These are phyloP conservation scores for Hymenoscyphus fraxineus DNA, from an alignment of 2,329 filamentous ascomycete genomes.

Conservation along the genomic window DNA sequence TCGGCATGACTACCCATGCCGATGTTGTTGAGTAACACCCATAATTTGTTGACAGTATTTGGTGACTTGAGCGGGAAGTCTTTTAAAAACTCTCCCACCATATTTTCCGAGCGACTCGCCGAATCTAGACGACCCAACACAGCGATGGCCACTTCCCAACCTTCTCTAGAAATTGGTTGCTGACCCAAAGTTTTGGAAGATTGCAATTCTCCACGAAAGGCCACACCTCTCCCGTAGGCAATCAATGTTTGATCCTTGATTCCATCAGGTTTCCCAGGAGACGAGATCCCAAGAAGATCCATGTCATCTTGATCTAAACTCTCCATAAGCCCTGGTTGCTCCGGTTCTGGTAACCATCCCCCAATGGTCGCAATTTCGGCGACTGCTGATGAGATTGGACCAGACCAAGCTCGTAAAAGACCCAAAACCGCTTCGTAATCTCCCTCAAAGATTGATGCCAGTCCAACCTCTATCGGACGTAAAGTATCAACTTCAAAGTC, in stretches of 20 bases:
- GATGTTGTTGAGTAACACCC: constrained; percentile 71
- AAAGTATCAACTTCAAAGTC: constrained; percentile 75
- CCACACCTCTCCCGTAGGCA: constrained; percentile 67
- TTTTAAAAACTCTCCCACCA: constrained; percentile 67
- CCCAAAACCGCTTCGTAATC: constrained; percentile 73
- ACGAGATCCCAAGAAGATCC: constrained; percentile 68
- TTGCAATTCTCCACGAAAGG: constrained; percentile 44
- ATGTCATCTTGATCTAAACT: constrained; percentile 80
- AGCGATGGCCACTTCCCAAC: constrained; percentile 87
- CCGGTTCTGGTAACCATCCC: constrained; percentile 69
- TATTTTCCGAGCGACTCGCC: constrained; percentile 63
- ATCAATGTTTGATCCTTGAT: constrained; percentile 77
- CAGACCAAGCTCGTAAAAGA: constrained; percentile 74
- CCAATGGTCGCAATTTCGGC: constrained; percentile 81
- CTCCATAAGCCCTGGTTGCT: constrained; percentile 50
- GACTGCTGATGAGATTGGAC: constrained; percentile 71
- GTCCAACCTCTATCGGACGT: constrained; percentile 72
- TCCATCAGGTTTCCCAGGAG: constrained; percentile 57
- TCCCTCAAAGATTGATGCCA: constrained; percentile 79
- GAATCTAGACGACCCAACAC: constrained; percentile 80
- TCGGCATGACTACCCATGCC: constrained; percentile 76
- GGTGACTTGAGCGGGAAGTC: constrained; percentile 70
- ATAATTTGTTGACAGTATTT: constrained; percentile 74
- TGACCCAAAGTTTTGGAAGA: constrained; percentile 24
- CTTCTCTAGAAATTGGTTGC: constrained; percentile 50